phyloP scores from a whole-genome alignment of 805 yeast species.

The Candida coquimbonensis region DNA sequence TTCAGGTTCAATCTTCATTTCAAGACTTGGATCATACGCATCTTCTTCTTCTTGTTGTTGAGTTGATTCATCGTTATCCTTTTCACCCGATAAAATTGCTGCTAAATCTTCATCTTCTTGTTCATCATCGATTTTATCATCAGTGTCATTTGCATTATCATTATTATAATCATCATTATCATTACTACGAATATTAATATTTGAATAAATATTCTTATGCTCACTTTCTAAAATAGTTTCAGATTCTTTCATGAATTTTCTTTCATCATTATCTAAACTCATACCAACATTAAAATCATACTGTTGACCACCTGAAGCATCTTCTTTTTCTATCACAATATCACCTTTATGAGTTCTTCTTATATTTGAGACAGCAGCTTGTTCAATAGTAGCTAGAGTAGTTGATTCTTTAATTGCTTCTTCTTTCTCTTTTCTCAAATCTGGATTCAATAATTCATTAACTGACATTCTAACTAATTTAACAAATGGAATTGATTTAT shows the following conservation, averaged over 20 bases:
- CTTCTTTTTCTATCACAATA: constrained; percentile 59
- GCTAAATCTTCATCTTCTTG: constrained; percentile 32
- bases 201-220: constrained; percentile 8
- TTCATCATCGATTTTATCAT: constrained; percentile 1
- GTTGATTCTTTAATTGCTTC: constrained; percentile 64
- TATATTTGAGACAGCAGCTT: constrained; percentile 53
- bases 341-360: constrained; percentile 87
- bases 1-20: neutral
- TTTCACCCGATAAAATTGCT: constrained; percentile 23
- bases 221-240: constrained; percentile 10
- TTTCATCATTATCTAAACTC: constrained; percentile 18
- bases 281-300: constrained; percentile 26
- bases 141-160: constrained; percentile 25
- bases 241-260: constrained; percentile 12
- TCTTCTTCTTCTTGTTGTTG: constrained; percentile 6
- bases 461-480: constrained; percentile 59
- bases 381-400: constrained; percentile 58
- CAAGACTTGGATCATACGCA: constrained; percentile 15
- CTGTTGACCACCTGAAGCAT: constrained; percentile 11
- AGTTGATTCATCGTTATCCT: constrained; percentile 15
- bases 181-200: constrained; percentile 12
- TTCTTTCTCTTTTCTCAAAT: constrained; percentile 61
- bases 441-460: constrained; percentile 75
- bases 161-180: constrained; percentile 4
- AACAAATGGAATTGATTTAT: constrained; percentile 44